These are phyloP conservation scores for Gynandropsis gynandra DNA, from an alignment of 345 rosid species.

Conservation along the genomic window DNA sequence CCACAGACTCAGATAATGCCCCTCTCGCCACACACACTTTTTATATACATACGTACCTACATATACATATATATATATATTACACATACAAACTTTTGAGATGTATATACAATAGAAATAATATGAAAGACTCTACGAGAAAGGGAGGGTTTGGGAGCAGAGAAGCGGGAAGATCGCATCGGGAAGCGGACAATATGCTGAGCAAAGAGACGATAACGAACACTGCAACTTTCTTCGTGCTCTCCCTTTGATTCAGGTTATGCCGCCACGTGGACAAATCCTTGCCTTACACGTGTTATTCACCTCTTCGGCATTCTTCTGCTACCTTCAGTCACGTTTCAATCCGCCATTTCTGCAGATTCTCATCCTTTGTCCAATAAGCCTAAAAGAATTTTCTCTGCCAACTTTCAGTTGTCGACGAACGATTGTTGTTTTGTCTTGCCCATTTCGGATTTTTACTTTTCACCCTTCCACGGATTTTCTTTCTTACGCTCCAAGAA, in stretches of 20 bases:
- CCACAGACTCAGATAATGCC: too few relatives aligned
- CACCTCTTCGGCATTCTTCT: neutral
- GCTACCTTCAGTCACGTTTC: slow-evolving; percentile 15
- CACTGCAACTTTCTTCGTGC: neutral
- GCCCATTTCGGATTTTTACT: slow-evolving; percentile 4
- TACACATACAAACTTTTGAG: too few relatives aligned
- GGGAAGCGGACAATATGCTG: slow-evolving; percentile 60
- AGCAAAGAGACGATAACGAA: slow-evolving; percentile 22
- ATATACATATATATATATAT: too few relatives aligned
- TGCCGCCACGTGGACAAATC: slow-evolving; percentile 11
- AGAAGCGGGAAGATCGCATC: slow-evolving; percentile 36
- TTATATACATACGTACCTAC: too few relatives aligned
- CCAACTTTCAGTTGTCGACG: neutral
- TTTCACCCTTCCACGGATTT: slow-evolving; percentile 2
- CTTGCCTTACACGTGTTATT: slow-evolving; percentile 18
- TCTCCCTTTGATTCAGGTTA: slow-evolving; percentile 7
- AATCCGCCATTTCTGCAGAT: slow-evolving; percentile 21
- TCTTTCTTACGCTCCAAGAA: slow-evolving; percentile 20
- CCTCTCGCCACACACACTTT: too few relatives aligned
- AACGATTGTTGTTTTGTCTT: neutral
- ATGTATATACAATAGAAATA: too few relatives aligned
- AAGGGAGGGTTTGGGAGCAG: neutral
- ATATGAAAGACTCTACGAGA: too few relatives aligned
- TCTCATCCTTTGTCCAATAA: neutral
- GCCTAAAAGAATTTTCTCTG: neutral